Evolutionary conservation across 2,329 filamentous ascomycete genomes (phyloP).

Genomic region (Cytospora leucostoma): DNA sequence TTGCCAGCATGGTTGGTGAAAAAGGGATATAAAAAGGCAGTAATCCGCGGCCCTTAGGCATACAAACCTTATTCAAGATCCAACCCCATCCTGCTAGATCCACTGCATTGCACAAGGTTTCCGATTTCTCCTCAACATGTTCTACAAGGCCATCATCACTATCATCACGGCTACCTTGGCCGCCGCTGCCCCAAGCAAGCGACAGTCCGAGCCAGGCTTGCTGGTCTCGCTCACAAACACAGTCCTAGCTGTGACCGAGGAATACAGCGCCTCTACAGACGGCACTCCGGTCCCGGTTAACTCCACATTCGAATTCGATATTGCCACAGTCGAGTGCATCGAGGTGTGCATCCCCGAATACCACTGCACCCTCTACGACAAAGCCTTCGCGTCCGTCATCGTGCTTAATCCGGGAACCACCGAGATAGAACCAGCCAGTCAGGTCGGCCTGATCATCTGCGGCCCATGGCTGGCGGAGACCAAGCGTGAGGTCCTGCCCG

Average conservation of each 20-base stretch:
- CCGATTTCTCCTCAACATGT: not conserved
- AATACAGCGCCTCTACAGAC: not conserved
- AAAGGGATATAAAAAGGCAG: no score
- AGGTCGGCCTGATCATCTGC: not conserved
- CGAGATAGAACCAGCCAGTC: not conserved
- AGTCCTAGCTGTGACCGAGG: not conserved
- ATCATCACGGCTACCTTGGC: constrained; percentile 1
- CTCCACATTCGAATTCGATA: not conserved
- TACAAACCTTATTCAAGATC: no score
- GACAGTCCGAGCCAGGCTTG: not conserved
- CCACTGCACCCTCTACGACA: constrained; percentile 3
- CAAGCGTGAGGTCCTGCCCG: not conserved
- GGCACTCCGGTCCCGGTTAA: not conserved
- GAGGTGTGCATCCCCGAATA: constrained; percentile 5
- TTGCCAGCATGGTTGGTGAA: no score
- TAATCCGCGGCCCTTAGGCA: not conserved
- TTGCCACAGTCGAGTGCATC: not conserved
- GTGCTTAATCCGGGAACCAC: not conserved
- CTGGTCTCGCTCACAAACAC: not conserved
- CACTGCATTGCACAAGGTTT: rapidly evolving
- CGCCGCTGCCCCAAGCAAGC: not conserved
- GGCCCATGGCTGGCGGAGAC: not conserved
- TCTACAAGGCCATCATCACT: not conserved
- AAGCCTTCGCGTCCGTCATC: not conserved
- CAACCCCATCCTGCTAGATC: not conserved